A percentile compares a stretch with the other conserved stretches of the same genome.
phyloP scores from a whole-genome alignment of 2,329 filamentous ascomycete genomes.

The Emericellopsis cladophorae region DNA sequence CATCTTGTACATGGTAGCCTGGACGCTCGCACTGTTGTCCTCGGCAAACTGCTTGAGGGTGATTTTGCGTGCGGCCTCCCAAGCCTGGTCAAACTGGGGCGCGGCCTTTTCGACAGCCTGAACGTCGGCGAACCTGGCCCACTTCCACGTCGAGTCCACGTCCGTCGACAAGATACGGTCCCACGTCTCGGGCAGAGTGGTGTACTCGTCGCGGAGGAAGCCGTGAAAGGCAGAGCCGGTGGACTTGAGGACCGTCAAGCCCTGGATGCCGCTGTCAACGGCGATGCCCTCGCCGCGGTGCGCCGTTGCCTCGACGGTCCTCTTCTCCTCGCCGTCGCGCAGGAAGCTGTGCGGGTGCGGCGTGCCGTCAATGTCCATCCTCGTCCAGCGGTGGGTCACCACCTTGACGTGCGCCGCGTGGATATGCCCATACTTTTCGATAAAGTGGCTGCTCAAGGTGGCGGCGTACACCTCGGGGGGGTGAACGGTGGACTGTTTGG shows the following conservation, averaged over 20 bases:
- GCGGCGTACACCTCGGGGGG: conserved; percentile 87
- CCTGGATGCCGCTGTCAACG: conserved; percentile 66
- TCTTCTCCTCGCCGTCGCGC: conserved; percentile 78
- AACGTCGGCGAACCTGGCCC: conserved; percentile 58
- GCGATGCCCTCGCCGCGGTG: conserved; percentile 57
- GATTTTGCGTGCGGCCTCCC: conserved; percentile 63
- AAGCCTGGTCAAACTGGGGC: conserved; percentile 66
- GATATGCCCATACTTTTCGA: conserved; percentile 82
- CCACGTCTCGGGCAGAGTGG: conserved; percentile 79
- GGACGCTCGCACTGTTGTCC: conserved; percentile 85
- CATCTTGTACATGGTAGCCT: conserved; percentile 99
- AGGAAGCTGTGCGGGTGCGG: conserved; percentile 92
- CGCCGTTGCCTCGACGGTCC: conserved; percentile 65
- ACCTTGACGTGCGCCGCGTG: conserved; percentile 71
- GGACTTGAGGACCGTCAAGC: conserved; percentile 85
- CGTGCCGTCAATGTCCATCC: conserved; percentile 75
- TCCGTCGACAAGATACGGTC: conserved; percentile 93
- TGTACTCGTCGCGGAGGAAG: conserved; percentile 88
- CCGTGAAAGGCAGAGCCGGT: conserved; percentile 94
- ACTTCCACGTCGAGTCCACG: conserved; percentile 77
- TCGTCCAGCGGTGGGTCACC: conserved; percentile 79
- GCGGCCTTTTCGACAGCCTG: conserved; percentile 52
- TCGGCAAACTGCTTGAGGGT: conserved; percentile 87
- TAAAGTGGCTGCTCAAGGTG: conserved; percentile 77
- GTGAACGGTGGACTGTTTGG: conserved; percentile 84